A percentile compares a stretch with the other conserved stretches of the same genome.
Conservation (phyloP, 768 basidiomycete genomes). For the Boletus rufocinnamomeus region DNA sequence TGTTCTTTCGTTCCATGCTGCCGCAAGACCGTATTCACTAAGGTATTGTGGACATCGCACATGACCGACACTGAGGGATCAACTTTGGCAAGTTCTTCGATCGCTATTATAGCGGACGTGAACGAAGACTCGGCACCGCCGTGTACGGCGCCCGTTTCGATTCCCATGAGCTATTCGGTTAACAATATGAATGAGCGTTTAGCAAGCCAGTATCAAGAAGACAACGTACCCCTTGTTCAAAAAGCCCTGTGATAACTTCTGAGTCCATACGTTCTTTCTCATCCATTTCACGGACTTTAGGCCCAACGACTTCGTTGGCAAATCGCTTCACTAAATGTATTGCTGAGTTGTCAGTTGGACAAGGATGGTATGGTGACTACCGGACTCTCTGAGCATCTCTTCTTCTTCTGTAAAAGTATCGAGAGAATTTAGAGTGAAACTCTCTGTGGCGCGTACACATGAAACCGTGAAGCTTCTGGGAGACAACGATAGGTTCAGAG, state of each 20-base stretch:
- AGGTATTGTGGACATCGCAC: slow-evolving; percentile 98
- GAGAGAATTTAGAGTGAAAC: slow-evolving; percentile 55
- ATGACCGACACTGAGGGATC: slow-evolving; percentile 96
- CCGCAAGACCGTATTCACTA: slow-evolving; percentile 93
- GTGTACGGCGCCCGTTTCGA: slow-evolving; percentile 83
- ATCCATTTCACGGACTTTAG: slow-evolving; percentile 96
- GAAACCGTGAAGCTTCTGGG: slow-evolving; percentile 32
- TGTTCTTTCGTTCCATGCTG: slow-evolving; percentile 84
- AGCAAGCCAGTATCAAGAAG: neutral
- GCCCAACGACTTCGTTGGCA: slow-evolving; percentile 84
- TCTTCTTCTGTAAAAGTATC: slow-evolving; percentile 93
- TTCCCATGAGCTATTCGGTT: slow-evolving; percentile 83
- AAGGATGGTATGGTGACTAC: slow-evolving; percentile 43
- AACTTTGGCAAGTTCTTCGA: slow-evolving; percentile 95
- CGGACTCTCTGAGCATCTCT: slow-evolving; percentile 87
- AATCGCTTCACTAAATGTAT: slow-evolving; percentile 74
- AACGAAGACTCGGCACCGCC: slow-evolving; percentile 92
- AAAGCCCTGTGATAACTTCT: slow-evolving; percentile 79
- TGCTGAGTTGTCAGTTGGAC: slow-evolving; percentile 5
- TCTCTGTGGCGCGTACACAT: slow-evolving; percentile 28
- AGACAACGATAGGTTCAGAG: neutral
- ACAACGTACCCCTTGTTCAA: slow-evolving; percentile 86
- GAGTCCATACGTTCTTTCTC: slow-evolving; percentile 96
- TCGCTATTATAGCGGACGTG: slow-evolving; percentile 92
- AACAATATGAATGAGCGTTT: neutral